phyloP scores from a whole-genome alignment of 192 early-diverging fungal species.

The Chytriomyces hyalinus region DNA sequence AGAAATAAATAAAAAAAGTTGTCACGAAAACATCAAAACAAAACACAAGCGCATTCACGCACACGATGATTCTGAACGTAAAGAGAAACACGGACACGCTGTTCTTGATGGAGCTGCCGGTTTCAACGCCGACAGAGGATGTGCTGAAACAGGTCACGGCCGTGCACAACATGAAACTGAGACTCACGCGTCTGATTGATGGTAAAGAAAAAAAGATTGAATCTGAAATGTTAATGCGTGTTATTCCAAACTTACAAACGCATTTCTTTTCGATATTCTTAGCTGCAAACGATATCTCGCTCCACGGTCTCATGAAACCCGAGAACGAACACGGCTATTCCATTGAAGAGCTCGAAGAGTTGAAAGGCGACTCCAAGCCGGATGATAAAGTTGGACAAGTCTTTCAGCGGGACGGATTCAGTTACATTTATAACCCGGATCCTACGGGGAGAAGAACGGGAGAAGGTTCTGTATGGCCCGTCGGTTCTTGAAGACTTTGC shows the following conservation, averaged over 20 bases:
- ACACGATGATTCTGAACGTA: slow-evolving; percentile 28
- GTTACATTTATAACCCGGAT: slow-evolving; percentile 52
- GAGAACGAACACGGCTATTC: slow-evolving; percentile 60
- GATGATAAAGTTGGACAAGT: slow-evolving; percentile 23
- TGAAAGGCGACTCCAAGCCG: slow-evolving; percentile 33
- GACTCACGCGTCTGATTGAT: slow-evolving; percentile 46
- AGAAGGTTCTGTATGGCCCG: slow-evolving; percentile 45
- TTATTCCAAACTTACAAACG: not conserved
- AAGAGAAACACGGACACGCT: slow-evolving; percentile 41
- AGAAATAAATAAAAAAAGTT: slow-evolving; percentile 15
- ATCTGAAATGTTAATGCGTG: not conserved
- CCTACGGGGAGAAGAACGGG: slow-evolving; percentile 63
- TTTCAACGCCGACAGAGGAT: slow-evolving; percentile 18
- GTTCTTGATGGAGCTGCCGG: slow-evolving; percentile 23
- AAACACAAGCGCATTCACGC: too few relatives aligned
- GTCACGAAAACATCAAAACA: not conserved
- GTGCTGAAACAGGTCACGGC: slow-evolving; percentile 33
- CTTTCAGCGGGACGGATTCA: slow-evolving; percentile 46
- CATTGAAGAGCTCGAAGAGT: slow-evolving; percentile 61
- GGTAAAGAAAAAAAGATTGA: slow-evolving; percentile 38
- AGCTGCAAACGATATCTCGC: slow-evolving; percentile 58
- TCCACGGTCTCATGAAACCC: slow-evolving; percentile 58
- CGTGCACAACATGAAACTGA: slow-evolving; percentile 46
- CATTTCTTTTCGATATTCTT: not conserved
- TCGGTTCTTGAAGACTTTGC: not conserved